Evolutionary conservation across 2,329 filamentous ascomycete species (phyloP).

Genomic region (Diaporthe sp.): DNA sequence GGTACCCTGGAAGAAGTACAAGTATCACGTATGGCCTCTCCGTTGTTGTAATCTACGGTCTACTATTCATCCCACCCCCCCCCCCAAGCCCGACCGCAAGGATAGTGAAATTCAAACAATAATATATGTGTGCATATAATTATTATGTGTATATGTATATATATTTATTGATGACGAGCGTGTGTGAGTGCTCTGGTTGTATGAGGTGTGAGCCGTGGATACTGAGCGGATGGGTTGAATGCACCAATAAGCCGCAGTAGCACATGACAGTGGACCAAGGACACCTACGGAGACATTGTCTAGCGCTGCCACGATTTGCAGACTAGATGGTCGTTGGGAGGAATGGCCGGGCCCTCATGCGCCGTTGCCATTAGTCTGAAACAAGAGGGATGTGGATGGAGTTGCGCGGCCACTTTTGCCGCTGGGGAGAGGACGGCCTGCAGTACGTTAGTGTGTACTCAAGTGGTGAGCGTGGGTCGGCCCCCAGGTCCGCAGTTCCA

Average conservation of each 20-base stretch:
- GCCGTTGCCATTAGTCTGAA: constrained; percentile 14
- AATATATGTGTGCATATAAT: too few species aligned
- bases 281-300: background rate
- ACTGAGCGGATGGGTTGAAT: background rate
- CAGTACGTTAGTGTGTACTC: background rate
- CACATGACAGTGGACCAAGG: background rate
- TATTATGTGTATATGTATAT: too few species aligned
- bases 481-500: background rate
- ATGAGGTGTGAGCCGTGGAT: too few species aligned
- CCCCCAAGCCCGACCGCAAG: too few species aligned
- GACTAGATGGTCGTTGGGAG: background rate
- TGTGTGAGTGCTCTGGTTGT: too few species aligned
- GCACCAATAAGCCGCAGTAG: background rate
- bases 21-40: too few species aligned
- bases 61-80: too few species aligned
- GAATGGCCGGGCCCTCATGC: background rate
- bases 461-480: background rate
- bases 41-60: too few species aligned
- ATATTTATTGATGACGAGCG: too few species aligned
- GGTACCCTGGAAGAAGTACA: too few species aligned
- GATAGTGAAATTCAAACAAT: too few species aligned
- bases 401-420: background rate
- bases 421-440: background rate
- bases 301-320: background rate
- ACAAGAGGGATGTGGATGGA: background rate